A percentile compares a stretch with the other conserved stretches of the same genome.
Evolutionary conservation across 176 grass and related monocot species (phyloP).

Genomic region (Triticum aestivum): DNA sequence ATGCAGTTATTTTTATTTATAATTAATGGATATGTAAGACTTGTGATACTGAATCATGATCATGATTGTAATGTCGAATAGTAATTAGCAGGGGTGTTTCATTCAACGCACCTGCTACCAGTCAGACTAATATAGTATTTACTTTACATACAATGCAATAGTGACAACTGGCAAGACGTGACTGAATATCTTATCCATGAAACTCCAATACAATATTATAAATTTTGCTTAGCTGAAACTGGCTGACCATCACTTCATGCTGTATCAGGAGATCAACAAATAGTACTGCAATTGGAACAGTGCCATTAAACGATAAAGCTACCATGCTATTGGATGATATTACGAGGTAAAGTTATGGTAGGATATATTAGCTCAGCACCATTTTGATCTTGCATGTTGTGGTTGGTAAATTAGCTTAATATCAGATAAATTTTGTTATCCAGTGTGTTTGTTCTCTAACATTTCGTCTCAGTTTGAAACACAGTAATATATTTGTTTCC

Average conservation of each 20-base stretch:
- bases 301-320: conserved; percentile 60
- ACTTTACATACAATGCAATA: not conserved
- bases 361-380: not conserved
- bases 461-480: not conserved
- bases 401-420: not conserved
- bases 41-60: not conserved
- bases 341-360: conserved; percentile 51
- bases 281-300: conserved; percentile 34
- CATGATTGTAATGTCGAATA: not conserved
- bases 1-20: not conserved
- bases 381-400: not conserved
- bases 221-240: conserved; percentile 12
- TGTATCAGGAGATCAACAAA: conserved; percentile 48
- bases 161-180: not conserved
- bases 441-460: not conserved
- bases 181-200: not conserved
- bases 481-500: not conserved
- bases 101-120: not conserved
- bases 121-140: not conserved
- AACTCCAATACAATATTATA: conserved; percentile 16
- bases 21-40: not conserved
- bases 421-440: not conserved
- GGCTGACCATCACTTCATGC: not conserved
- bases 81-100: not conserved
- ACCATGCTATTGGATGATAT: conserved; percentile 55